Conservation (phyloP, 495 filamentous ascomycete species). For the Corynascus novoguineensis region DNA sequence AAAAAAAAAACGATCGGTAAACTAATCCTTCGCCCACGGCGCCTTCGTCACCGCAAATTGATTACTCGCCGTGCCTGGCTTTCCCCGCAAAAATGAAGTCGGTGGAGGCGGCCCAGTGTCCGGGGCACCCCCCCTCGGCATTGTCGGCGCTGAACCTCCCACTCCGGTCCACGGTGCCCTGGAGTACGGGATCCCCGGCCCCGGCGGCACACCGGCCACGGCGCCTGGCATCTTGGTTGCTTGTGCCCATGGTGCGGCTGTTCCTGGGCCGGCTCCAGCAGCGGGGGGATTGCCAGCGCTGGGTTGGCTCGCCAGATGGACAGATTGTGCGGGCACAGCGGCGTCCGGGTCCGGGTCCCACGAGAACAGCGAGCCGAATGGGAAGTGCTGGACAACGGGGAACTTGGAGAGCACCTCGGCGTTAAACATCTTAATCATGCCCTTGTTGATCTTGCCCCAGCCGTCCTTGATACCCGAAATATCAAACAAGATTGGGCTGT, state of each 20-base stretch:
- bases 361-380: conserved; percentile 80
- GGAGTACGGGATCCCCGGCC: conserved; percentile 33
- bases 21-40: conserved; percentile 23
- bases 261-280: conserved; percentile 18
- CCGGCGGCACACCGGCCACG: conserved; percentile 7
- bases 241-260: conserved; percentile 40
- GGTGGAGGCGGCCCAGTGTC: conserved; percentile 22
- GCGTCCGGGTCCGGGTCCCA: conserved; percentile 74
- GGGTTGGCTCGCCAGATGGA: conserved; percentile 54
- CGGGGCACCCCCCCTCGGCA: conserved; percentile 21
- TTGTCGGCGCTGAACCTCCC: not conserved
- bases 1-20: not conserved
- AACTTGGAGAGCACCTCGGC: conserved; percentile 90
- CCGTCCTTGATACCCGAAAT: conserved; percentile 84
- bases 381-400: conserved; percentile 95
- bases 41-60: conserved; percentile 34
- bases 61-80: conserved; percentile 25
- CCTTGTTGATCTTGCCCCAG: conserved; percentile 99
- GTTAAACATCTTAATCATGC: conserved; percentile 97
- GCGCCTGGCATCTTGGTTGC: conserved; percentile 27
- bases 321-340: conserved; percentile 35
- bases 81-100: conserved; percentile 21
- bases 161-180: conserved; percentile 22
- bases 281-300: conserved; percentile 22
- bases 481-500: conserved; percentile 91